Base-by-base conservation (phyloP, 2,329 filamentous ascomycete species). In the Hypoxylon sp. region DNA sequence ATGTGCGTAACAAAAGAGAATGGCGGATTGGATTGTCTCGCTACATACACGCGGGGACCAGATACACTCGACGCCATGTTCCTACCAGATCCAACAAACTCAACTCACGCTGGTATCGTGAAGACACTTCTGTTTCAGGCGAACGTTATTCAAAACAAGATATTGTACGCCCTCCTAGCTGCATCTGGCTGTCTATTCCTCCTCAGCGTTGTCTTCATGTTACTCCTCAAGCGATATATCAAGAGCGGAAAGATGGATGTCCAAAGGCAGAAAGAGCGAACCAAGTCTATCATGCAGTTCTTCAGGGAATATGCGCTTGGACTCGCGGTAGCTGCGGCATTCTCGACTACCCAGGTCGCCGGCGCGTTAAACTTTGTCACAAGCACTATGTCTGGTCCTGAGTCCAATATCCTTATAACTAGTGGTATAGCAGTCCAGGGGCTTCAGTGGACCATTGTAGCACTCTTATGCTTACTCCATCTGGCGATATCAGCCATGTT, bases 371-470 rank as follows among this genome's bases (percentile, higher is more conserved):
- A 57, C 25, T 63, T 56, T 11, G 52, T 46, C 3, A 52, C 53
- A 5, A 52, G 34, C 6, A 19, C 45, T 5, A 38, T 51, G n/a
- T 63, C 68, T 0, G 67, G 61, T 14, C 64, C 72, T 2, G 73
- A 70, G 17, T 63, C 71, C 2, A 68, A 51, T 10, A 74, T 75
- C 38, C 66, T 73, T 66, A 49, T 55, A 21, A 52, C 46, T 17
- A 65, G 72, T 2, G 72, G 69, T 14, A 70, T 70, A 38, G 70
- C 68, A 38, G 66, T 75, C 17, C 43, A 63, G 23, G 51, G 32
- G 7, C 32, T 63, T 14, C 60, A 63, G 34, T 63, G 51, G 52
- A 36, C 60, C 11, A 51, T 51, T 19, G 32, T 63, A 1, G 60
- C 14, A 1, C 32, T 63, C 14, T 19, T 57, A 17, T 48, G 34